phyloP scores from a whole-genome alignment of 176 grass and related monocot species.

The Eleusine coracana region DNA sequence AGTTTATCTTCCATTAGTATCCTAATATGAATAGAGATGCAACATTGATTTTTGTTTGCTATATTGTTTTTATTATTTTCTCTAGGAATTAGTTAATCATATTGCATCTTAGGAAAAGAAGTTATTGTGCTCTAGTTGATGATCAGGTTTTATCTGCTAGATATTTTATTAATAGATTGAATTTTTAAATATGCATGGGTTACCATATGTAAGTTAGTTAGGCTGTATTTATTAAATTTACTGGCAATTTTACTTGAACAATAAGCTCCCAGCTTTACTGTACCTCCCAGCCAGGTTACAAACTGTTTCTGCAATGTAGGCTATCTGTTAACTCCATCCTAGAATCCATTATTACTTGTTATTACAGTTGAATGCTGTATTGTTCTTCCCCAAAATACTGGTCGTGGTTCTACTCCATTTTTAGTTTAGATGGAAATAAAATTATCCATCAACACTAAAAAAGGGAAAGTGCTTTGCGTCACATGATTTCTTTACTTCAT shows the following conservation, averaged over 20 bases:
- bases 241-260: neutral
- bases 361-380: neutral
- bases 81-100: neutral
- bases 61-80: conserved; percentile 22
- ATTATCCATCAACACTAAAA: neutral
- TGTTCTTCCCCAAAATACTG: neutral
- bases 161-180: neutral
- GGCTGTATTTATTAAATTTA: neutral
- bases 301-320: neutral
- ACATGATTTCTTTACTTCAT: neutral
- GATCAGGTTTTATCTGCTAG: neutral
- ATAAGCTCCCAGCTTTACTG: neutral
- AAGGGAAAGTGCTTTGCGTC: neutral
- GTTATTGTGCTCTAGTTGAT: neutral
- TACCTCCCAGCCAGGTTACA: neutral
- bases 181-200: neutral
- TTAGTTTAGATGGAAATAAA: neutral
- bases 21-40: conserved; percentile 16
- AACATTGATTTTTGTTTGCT: conserved; percentile 4
- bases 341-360: neutral
- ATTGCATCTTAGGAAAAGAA: neutral
- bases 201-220: neutral
- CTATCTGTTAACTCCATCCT: neutral
- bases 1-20: neutral
- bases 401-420: too few relatives aligned